Conservation (phyloP, 352 stramenopile species). For the Phytophthora tubulina region DNA sequence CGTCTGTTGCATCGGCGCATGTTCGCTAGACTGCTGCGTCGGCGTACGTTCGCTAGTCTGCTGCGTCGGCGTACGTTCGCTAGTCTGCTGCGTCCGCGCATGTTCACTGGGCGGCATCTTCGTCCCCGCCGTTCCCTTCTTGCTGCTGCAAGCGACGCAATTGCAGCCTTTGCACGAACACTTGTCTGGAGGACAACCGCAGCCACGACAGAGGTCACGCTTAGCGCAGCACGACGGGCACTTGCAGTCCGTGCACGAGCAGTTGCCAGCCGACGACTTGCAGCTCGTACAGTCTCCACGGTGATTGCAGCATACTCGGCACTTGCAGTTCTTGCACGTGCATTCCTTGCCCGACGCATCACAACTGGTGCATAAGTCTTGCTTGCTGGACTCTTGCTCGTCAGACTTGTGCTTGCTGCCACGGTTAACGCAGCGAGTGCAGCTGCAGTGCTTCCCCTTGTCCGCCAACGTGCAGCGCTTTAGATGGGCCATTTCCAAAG, state of each 20-base stretch:
- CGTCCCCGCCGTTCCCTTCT: neutral
- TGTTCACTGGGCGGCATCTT: constrained; percentile 6
- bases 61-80: constrained; percentile 1
- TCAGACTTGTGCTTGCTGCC: constrained; percentile 29
- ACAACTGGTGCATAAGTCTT: constrained; percentile 35
- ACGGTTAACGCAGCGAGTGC: constrained; percentile 40
- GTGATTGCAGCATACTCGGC: constrained; percentile 40
- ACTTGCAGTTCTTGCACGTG: constrained; percentile 49
- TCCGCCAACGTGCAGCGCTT: constrained; percentile 53
- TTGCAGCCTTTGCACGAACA: constrained; percentile 40
- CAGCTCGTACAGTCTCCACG: constrained; percentile 37
- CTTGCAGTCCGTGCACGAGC: constrained; percentile 39
- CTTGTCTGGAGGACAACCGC: constrained; percentile 34
- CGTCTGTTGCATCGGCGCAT: neutral
- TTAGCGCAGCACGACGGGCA: constrained; percentile 30
- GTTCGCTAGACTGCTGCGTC: neutral
- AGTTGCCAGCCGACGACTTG: constrained; percentile 31
- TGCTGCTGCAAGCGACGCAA: constrained; percentile 23
- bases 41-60: neutral
- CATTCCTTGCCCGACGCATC: constrained; percentile 33
- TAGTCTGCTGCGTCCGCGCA: neutral
- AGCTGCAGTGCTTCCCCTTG: constrained; percentile 48
- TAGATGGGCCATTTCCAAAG: constrained; percentile 92
- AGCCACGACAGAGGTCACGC: constrained; percentile 32
- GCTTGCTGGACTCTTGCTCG: constrained; percentile 27